A percentile compares a stretch with the other conserved stretches of the same genome.
phyloP scores from a whole-genome alignment of 176 grass and related monocot genomes.

The Avena sativa region DNA sequence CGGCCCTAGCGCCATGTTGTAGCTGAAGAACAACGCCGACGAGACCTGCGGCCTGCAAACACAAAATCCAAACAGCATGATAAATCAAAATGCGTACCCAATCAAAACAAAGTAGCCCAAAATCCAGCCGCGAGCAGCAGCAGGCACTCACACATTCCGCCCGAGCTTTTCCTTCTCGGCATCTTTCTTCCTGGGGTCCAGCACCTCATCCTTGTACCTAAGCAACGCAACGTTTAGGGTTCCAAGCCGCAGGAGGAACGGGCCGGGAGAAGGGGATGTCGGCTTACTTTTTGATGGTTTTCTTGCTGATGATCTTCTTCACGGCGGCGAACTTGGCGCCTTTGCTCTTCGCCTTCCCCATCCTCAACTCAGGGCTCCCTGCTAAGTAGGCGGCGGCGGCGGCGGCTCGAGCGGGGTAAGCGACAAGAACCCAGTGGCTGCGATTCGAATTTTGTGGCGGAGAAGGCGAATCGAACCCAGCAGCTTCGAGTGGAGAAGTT shows the following conservation, averaged over 20 bases:
- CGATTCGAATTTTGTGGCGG: not conserved
- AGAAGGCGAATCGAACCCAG: not conserved
- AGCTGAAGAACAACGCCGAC: conserved; percentile 88
- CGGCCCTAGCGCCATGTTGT: conserved; percentile 83
- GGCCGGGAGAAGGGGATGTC: not conserved
- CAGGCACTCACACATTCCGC: conserved; percentile 72
- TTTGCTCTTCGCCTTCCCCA: conserved; percentile 80
- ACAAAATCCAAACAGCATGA: conserved; percentile 4
- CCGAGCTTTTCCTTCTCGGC: conserved; percentile 71
- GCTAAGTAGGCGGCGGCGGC: not conserved
- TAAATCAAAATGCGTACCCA: not conserved
- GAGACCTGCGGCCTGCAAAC: conserved; percentile 64
- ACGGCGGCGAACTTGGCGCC: conserved; percentile 69
- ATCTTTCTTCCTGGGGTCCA: conserved; percentile 86
- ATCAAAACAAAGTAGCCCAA: not conserved
- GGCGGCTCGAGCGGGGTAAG: not conserved
- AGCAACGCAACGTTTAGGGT: not conserved
- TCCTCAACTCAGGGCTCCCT: conserved; percentile 17
- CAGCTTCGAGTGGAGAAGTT: not conserved
- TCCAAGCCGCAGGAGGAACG: not conserved
- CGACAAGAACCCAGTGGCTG: not conserved
- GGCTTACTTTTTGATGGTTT: conserved; percentile 75
- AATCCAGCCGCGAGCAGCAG: not conserved
- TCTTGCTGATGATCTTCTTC: conserved; percentile 89
- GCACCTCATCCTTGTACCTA: conserved; percentile 78